Evolutionary conservation across 1,284 basidiomycete genomes (phyloP).

Genomic region (Neotropicomus parvogracilis): DNA sequence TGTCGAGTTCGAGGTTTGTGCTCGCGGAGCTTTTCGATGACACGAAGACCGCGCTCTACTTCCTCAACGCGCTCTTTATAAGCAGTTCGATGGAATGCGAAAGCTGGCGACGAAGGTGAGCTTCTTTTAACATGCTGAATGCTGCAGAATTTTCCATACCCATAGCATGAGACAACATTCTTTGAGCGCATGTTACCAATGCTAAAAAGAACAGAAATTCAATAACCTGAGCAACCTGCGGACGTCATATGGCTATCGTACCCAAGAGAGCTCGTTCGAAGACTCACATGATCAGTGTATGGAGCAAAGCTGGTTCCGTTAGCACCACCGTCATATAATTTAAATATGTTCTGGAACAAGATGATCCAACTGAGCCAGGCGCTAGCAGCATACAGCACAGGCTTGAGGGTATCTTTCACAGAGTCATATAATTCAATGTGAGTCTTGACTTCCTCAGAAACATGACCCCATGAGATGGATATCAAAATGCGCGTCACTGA

Average conservation of each 20-base stretch:
- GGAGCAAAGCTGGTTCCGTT: conserved; percentile 45
- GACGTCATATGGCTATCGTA: conserved; percentile 1
- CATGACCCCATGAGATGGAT: conserved; percentile 65
- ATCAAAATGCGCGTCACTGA: conserved; percentile 50
- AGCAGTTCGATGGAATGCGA: conserved; percentile 72
- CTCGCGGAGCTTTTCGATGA: conserved; percentile 67
- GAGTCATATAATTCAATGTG: conserved; percentile 65
- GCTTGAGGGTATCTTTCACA: conserved; percentile 65
- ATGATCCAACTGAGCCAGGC: conserved; percentile 69
- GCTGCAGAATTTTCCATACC: conserved; percentile 24
- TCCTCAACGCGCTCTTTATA: conserved; percentile 69
- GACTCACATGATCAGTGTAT: conserved; percentile 46
- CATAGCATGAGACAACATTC: conserved; percentile 64
- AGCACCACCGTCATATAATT: conserved; percentile 46
- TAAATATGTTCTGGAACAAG: conserved; percentile 60
- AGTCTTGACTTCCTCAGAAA: conserved; percentile 63
- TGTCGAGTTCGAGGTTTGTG: conserved; percentile 57
- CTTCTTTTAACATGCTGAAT: too few relatives aligned
- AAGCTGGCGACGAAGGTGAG: conserved; percentile 40
- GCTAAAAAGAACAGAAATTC: conserved; percentile 69
- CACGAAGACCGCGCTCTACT: conserved; percentile 51
- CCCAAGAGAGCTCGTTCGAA: not conserved
- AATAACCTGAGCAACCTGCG: conserved; percentile 52
- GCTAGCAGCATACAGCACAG: conserved; percentile 62
- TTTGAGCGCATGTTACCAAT: conserved; percentile 56